Conservation (phyloP, 768 basidiomycete species). For the Leccinum barrowsii region DNA sequence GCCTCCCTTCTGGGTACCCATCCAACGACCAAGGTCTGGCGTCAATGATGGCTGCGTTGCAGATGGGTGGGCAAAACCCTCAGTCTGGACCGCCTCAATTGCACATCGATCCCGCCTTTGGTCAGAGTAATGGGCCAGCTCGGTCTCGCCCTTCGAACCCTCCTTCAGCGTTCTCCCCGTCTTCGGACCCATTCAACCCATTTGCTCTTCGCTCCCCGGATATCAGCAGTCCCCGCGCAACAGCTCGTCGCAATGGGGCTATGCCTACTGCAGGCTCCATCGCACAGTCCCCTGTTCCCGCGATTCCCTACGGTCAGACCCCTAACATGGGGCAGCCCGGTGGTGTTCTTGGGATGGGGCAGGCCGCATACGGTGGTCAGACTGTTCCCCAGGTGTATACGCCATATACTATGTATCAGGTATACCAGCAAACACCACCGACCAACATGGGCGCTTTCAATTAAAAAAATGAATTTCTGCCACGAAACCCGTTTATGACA, state of each 20-base stretch:
- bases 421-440: slow-evolving; percentile 74
- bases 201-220: slow-evolving; percentile 52
- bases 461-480: slow-evolving; percentile 33
- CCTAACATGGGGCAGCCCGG: slow-evolving; percentile 56
- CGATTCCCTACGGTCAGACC: slow-evolving; percentile 58
- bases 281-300: slow-evolving; percentile 26
- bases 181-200: slow-evolving; percentile 55
- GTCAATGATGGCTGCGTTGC: slow-evolving; percentile 90
- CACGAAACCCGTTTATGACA: slow-evolving; percentile 42
- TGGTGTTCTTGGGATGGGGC: slow-evolving; percentile 60
- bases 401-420: slow-evolving; percentile 74
- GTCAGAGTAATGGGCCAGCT: slow-evolving; percentile 38
- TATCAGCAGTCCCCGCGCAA: slow-evolving; percentile 46
- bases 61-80: slow-evolving; percentile 86
- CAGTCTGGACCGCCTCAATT: slow-evolving; percentile 75
- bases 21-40: slow-evolving; percentile 82
- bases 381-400: slow-evolving; percentile 68
- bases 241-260: slow-evolving; percentile 43
- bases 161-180: slow-evolving; percentile 47
- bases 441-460: slow-evolving; percentile 76
- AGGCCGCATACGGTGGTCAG: slow-evolving; percentile 59
- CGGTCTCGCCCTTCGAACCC: slow-evolving; percentile 45
- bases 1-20: slow-evolving; percentile 75
- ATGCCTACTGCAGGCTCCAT: slow-evolving; percentile 32
- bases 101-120: slow-evolving; percentile 65